These are phyloP conservation scores for Ascochyta clinopodiicola DNA, from an alignment of 2,329 filamentous ascomycete genomes.

Conservation along the genomic window DNA sequence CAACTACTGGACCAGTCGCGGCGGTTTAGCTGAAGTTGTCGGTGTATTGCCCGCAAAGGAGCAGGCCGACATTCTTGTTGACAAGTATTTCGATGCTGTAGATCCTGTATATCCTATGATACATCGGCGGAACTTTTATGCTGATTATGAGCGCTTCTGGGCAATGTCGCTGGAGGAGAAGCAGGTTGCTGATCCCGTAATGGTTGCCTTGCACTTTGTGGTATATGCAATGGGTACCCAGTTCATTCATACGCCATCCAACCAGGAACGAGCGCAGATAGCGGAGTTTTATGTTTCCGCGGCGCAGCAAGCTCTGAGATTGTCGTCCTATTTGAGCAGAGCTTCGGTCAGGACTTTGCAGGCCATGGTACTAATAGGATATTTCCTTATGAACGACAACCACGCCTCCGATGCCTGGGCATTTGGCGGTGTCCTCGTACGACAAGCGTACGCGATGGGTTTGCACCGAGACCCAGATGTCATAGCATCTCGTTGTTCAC, in stretches of 20 bases:
- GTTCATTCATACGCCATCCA: slow-evolving; percentile 67
- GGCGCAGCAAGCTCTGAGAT: slow-evolving; percentile 76
- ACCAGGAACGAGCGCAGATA: slow-evolving; percentile 72
- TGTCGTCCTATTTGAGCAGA: slow-evolving; percentile 78
- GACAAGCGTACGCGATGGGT: slow-evolving; percentile 83
- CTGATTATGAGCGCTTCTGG: slow-evolving; percentile 82
- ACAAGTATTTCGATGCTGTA: slow-evolving; percentile 65
- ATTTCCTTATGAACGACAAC: slow-evolving; percentile 86
- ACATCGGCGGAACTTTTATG: slow-evolving; percentile 75
- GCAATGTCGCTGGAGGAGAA: slow-evolving; percentile 64
- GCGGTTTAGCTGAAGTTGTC: slow-evolving; percentile 76
- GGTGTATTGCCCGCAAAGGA: slow-evolving; percentile 76
- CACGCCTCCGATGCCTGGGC: slow-evolving; percentile 84
- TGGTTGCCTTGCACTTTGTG: slow-evolving; percentile 76
- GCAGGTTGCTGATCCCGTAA: slow-evolving; percentile 67
- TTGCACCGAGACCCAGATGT: slow-evolving; percentile 80
- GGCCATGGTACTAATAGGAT: slow-evolving; percentile 81
- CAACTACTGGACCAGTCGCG: slow-evolving; percentile 84
- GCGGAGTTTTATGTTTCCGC: slow-evolving; percentile 84
- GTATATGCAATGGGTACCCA: slow-evolving; percentile 81
- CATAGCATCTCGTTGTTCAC: slow-evolving; percentile 67
- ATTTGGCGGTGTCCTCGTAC: slow-evolving; percentile 77
- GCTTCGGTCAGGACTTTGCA: slow-evolving; percentile 76
- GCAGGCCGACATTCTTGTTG: slow-evolving; percentile 73
- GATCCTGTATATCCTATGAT: slow-evolving; percentile 85